Percentiles rank a stretch among this genome's conserved stretches.
These are phyloP conservation scores for Gypsophila paniculata DNA, from an alignment of 179 eudicot species.

Conservation along the genomic window DNA sequence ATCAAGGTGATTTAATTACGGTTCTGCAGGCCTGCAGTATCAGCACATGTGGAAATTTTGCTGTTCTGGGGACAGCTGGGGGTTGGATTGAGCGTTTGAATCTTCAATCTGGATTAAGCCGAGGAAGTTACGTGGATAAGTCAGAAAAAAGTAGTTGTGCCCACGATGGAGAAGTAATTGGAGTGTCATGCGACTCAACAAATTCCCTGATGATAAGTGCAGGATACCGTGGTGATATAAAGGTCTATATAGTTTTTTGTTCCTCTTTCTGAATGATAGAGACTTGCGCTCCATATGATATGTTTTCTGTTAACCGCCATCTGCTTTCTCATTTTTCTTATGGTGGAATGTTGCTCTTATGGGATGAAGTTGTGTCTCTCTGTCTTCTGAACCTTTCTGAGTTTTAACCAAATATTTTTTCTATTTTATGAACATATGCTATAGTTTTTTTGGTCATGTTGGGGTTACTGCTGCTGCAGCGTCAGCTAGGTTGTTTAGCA, in stretches of 20 bases:
- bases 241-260: conserved; percentile 36
- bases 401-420: background rate
- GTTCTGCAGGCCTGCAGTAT: conserved; percentile 68
- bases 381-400: background rate
- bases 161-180: conserved; percentile 87
- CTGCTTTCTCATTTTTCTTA: background rate
- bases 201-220: conserved; percentile 81
- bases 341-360: background rate
- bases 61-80: conserved; percentile 81
- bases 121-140: conserved; percentile 74
- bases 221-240: conserved; percentile 86
- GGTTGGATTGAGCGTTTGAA: conserved; percentile 97
- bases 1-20: conserved; percentile 2
- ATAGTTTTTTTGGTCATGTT: background rate
- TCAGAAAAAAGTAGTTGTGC: conserved; percentile 52
- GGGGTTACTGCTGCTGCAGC: background rate
- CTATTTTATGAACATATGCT: background rate
- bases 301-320: background rate
- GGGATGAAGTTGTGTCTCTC: background rate
- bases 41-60: conserved; percentile 96
- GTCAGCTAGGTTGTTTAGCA: background rate
- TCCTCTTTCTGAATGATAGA: background rate
- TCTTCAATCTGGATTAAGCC: conserved; percentile 92
- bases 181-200: conserved; percentile 89
- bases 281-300: background rate